A percentile compares a stretch with the other conserved stretches of the same genome.
Evolutionary conservation across 192 early-diverging fungal species (phyloP).

Genomic region (Dissophora globulifera): DNA sequence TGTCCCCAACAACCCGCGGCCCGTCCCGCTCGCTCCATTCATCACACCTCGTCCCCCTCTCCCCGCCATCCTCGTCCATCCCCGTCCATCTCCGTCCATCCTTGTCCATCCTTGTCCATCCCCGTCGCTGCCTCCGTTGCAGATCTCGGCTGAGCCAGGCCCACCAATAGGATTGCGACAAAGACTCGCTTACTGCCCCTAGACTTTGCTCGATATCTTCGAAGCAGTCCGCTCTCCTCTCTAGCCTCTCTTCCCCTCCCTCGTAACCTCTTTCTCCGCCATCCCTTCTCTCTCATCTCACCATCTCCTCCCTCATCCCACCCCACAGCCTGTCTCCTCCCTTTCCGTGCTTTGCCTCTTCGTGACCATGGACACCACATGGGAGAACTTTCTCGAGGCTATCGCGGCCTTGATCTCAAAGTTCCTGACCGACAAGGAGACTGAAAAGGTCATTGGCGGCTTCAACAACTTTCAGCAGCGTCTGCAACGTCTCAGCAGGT

Average conservation of each 20-base stretch:
- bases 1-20: no score
- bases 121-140: no score
- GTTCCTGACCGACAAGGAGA: conserved; percentile 74
- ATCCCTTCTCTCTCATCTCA: neutral
- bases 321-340: neutral
- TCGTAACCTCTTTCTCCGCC: neutral
- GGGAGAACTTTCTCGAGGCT: conserved; percentile 72
- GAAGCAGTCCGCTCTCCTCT: neutral
- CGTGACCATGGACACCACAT: conserved; percentile 44
- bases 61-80: no score
- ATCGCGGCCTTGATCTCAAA: conserved; percentile 70
- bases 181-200: neutral
- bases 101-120: no score
- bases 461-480: conserved; percentile 72
- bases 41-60: no score
- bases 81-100: no score
- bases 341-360: neutral
- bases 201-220: no score
- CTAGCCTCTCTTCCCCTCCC: neutral
- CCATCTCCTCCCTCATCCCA: neutral
- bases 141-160: no score
- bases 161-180: neutral
- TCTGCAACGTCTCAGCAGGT: conserved; percentile 71
- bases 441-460: conserved; percentile 66
- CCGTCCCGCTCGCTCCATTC: no score